A percentile compares a stretch with the other conserved stretches of the same genome.
Evolutionary conservation across 2,329 filamentous ascomycete genomes (phyloP).

Genomic region (Aspergillus costaricaensis): DNA sequence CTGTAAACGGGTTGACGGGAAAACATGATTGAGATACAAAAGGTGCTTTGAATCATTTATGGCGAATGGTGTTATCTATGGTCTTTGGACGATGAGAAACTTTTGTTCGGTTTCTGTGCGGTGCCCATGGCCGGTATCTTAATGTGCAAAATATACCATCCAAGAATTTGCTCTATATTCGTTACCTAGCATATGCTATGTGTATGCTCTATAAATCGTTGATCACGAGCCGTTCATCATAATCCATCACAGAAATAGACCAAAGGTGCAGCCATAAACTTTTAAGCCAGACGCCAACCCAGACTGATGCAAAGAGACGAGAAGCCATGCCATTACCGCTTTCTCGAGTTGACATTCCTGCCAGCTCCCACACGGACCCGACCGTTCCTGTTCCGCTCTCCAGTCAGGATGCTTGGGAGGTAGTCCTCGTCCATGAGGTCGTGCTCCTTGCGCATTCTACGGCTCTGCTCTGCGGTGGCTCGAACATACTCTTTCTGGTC

Average conservation of each 20-base stretch:
- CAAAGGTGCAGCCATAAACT: conserved; percentile 15
- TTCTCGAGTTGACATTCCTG: conserved; percentile 78
- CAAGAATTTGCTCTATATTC: conserved; percentile 16
- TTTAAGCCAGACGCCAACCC: conserved; percentile 28
- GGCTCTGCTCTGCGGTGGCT: conserved; percentile 64
- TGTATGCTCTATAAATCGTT: conserved; percentile 17
- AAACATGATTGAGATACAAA: conserved; percentile 28
- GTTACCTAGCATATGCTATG: conserved; percentile 13
- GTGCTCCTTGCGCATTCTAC: conserved; percentile 62
- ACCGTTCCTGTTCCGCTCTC: conserved; percentile 67
- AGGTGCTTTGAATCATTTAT: conserved; percentile 31
- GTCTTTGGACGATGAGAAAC: conserved; percentile 29
- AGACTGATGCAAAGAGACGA: conserved; percentile 17
- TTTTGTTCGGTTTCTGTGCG: conserved; percentile 21
- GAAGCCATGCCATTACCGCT: conserved; percentile 41
- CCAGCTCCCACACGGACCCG: conserved; percentile 82
- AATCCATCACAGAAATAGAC: conserved; percentile 11
- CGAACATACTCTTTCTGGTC: conserved; percentile 91
- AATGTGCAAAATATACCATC: conserved; percentile 3
- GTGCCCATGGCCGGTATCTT: conserved; percentile 9
- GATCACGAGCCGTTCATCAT: conserved; percentile 14
- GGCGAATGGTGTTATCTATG: conserved; percentile 45
- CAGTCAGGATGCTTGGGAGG: conserved; percentile 79
- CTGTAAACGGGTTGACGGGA: conserved; percentile 24
- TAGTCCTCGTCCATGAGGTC: conserved; percentile 97